phyloP scores from a whole-genome alignment of 2,329 filamentous ascomycete species.

The Sarocladium oryzae region DNA sequence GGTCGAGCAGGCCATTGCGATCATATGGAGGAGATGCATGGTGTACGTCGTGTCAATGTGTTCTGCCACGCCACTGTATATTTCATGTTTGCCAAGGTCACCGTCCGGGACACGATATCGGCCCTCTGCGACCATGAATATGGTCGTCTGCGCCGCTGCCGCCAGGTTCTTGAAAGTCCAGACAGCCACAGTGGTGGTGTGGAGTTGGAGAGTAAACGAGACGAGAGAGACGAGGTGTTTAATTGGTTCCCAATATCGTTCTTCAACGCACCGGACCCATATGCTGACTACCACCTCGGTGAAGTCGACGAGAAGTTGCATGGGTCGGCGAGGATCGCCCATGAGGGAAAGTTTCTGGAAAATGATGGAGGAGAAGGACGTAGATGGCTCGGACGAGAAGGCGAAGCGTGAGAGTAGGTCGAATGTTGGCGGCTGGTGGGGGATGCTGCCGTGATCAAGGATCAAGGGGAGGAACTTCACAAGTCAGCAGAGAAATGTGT shows the following conservation, averaged over 20 bases:
- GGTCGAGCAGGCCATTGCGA: slow-evolving; percentile 53
- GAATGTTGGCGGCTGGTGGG: slow-evolving; percentile 54
- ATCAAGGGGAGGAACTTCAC: slow-evolving; percentile 54
- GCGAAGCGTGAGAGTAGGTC: slow-evolving; percentile 59
- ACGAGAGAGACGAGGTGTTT: slow-evolving; percentile 59
- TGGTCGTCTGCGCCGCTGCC: slow-evolving; percentile 50
- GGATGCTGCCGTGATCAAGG: slow-evolving; percentile 53
- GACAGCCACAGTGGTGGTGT: slow-evolving; percentile 52
- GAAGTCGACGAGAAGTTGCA: slow-evolving; percentile 57
- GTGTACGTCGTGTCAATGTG: slow-evolving; percentile 58
- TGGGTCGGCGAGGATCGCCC: slow-evolving; percentile 40
- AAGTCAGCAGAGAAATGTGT: neutral
- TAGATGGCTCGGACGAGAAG: slow-evolving; percentile 57
- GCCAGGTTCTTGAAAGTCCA: slow-evolving; percentile 52
- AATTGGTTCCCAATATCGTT: slow-evolving; percentile 57
- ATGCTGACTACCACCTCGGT: slow-evolving; percentile 57
- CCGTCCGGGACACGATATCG: slow-evolving; percentile 45
- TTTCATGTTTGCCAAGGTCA: slow-evolving; percentile 36
- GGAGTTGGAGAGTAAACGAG: slow-evolving; percentile 55
- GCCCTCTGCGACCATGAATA: slow-evolving; percentile 51
- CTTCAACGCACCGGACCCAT: slow-evolving; percentile 62
- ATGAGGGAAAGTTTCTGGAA: slow-evolving; percentile 59
- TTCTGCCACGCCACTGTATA: slow-evolving; percentile 32
- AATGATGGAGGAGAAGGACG: slow-evolving; percentile 60
- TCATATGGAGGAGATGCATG: slow-evolving; percentile 58